Base-by-base conservation (phyloP, 805 yeast species). In the Kodamaea fukazawae region DNA sequence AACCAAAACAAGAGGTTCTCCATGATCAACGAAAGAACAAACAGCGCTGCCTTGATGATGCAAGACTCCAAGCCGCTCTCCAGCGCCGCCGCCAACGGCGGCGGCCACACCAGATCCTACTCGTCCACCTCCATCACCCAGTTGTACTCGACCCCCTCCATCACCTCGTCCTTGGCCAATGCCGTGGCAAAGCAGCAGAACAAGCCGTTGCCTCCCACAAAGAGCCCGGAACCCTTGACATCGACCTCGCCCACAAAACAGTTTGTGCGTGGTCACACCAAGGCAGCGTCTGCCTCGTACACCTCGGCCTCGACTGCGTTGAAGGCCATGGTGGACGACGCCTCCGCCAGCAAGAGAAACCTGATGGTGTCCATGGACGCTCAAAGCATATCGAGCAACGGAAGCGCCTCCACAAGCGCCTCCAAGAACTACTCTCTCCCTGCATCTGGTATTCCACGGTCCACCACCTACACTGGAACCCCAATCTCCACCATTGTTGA, bases 321-420 rank as follows among this genome's bases (percentile, higher is more conserved):
- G 43, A 86, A 83, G 54, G 89, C 89, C 0, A 84, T 83, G 38
- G 88, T 80, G 10, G 78, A 79, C 44, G 86, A 85, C 7, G 25
- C 26, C 2, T 13, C 14, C 15, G 4, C 23, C 4, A 12, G 30
- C 30, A 55, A 58, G 15, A 44, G 56, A 28, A 44, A 45, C 38
- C 49, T 58, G 7, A 20, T 48, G n/a, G 33, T 45, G 6, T 51
- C 54, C 2, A 36, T 49, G 23, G 53, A 48, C 29, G 43, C 53
- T 47, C 48, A 32, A 20, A 20, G 23, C 23, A 20, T 20, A 5
- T 6, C 23, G 8, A 20, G 23, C 23, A 20, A 20, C 8, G 23
- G 23, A 20, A 20, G 34, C 43, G n/a, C n/a, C n/a, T n/a, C 16
- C 34, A 40, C 27, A 29, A 14, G 49, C 51, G 17, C 45, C 49